These are phyloP conservation scores for Yarrowia osloensis DNA, from an alignment of 805 yeast species.

Conservation along the genomic window DNA sequence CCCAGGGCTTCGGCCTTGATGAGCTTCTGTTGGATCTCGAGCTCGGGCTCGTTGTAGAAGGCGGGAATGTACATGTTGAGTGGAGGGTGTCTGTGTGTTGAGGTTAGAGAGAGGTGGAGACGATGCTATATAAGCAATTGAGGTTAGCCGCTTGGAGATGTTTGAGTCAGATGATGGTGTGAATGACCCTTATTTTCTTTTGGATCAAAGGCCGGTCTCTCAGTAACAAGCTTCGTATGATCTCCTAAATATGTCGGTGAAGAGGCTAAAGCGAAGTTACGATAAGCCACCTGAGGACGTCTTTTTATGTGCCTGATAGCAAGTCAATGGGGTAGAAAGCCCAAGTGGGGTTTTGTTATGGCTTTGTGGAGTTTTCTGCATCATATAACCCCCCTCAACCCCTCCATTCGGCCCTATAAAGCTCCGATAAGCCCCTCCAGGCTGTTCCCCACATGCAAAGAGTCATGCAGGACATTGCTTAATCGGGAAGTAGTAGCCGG, in stretches of 20 bases:
- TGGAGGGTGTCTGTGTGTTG: background rate
- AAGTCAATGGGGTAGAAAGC: background rate
- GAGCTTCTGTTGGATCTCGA: constrained; percentile 39
- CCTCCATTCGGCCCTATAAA: no score
- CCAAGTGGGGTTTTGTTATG: no score
- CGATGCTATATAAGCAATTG: background rate
- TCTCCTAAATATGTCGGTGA: background rate
- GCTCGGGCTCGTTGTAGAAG: constrained; percentile 27
- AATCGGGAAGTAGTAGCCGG: constrained; percentile 17
- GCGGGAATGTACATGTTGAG: constrained; percentile 23
- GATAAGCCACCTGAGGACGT: background rate
- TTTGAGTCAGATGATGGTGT: background rate
- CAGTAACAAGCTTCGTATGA: background rate
- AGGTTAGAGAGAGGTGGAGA: background rate
- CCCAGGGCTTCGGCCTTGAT: constrained; percentile 56
- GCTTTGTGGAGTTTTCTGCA: no score
- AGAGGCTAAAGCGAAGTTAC: background rate
- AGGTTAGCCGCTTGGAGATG: constrained; percentile 15
- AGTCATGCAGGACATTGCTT: constrained; percentile 12
- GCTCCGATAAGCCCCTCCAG: no score
- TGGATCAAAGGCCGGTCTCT: background rate
- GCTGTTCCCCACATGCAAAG: background rate
- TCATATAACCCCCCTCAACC: background rate
- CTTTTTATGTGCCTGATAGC: background rate
- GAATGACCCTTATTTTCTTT: background rate